Conservation (phyloP, 768 basidiomycete species). For the Tricholomella constricta region DNA sequence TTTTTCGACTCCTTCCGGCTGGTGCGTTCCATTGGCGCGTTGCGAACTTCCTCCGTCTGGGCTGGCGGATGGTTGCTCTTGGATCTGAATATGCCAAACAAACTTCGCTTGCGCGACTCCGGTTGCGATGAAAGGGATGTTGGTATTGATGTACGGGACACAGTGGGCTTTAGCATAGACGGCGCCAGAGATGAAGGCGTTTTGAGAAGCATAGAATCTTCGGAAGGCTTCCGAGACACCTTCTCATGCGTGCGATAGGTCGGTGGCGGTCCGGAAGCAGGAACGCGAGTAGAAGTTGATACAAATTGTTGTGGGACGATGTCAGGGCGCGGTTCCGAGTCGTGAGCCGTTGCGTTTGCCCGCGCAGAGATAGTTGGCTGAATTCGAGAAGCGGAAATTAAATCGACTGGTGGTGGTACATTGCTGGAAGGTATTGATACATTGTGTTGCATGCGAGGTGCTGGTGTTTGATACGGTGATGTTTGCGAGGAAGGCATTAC, state of each 20-base stretch:
- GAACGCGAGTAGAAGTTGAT: conserved; percentile 9
- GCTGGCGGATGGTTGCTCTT: conserved; percentile 22
- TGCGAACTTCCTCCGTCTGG: conserved; percentile 22
- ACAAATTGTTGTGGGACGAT: background rate
- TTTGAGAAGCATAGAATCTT: conserved; percentile 56
- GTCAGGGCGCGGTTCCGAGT: conserved; percentile 1
- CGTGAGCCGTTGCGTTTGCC: background rate
- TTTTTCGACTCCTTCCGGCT: conserved; percentile 20
- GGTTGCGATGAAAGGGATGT: conserved; percentile 40
- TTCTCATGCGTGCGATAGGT: conserved; percentile 11
- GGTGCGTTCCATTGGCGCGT: conserved; percentile 10
- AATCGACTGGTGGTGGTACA: conserved; percentile 8
- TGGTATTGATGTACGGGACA: conserved; percentile 40
- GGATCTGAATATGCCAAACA: conserved; percentile 39
- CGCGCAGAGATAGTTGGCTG: background rate
- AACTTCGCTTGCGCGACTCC: conserved; percentile 39
- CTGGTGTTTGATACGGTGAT: conserved; percentile 13
- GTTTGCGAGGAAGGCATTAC: background rate
- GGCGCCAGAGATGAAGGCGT: conserved; percentile 68
- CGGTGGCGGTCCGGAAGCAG: conserved; percentile 1
- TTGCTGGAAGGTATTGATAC: conserved; percentile 10
- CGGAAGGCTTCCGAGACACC: conserved; percentile 39
- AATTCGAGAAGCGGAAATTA: background rate
- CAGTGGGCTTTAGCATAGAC: conserved; percentile 44
- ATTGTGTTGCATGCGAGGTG: conserved; percentile 8